These are phyloP conservation scores for Eucalyptus marginata DNA, from an alignment of 345 rosid species.

Conservation along the genomic window DNA sequence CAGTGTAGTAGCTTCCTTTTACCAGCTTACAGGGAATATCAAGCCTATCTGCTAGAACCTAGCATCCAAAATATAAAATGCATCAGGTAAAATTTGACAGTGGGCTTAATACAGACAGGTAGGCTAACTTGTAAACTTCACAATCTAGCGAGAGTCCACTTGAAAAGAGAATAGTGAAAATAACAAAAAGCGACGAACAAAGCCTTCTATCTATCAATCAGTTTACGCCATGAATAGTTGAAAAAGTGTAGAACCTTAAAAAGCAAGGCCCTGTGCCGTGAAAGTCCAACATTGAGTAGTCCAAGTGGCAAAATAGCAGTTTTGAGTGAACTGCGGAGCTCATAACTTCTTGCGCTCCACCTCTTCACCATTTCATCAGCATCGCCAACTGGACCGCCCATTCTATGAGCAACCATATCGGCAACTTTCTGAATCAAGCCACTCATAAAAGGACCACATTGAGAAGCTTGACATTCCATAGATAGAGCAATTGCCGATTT, in stretches of 20 bases:
- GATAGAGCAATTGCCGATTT: constrained; percentile 29
- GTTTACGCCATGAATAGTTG: background rate
- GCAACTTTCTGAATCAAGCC: constrained; percentile 80
- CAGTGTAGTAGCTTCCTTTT: constrained; percentile 93
- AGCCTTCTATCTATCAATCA: background rate
- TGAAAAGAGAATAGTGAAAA: background rate
- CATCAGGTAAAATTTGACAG: background rate
- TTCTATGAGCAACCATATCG: constrained; percentile 72
- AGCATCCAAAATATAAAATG: background rate
- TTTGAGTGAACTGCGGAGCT: constrained; percentile 50
- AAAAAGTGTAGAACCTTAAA: constrained; percentile 55
- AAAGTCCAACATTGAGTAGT: constrained; percentile 73
- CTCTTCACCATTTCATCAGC: constrained; percentile 69
- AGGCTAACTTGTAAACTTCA: background rate
- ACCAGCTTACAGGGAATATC: constrained; percentile 91
- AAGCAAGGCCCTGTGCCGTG: constrained; percentile 94
- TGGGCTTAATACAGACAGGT: background rate
- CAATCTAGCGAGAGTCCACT: background rate
- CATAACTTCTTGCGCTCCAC: constrained; percentile 59
- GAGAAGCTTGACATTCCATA: constrained; percentile 29
- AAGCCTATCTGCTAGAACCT: constrained; percentile 89
- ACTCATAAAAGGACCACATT: constrained; percentile 26
- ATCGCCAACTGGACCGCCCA: constrained; percentile 91
- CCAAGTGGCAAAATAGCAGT: constrained; percentile 78
- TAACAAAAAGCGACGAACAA: background rate